Conservation (phyloP, 148 eudicot species). For the Salicornia ramosissima region DNA sequence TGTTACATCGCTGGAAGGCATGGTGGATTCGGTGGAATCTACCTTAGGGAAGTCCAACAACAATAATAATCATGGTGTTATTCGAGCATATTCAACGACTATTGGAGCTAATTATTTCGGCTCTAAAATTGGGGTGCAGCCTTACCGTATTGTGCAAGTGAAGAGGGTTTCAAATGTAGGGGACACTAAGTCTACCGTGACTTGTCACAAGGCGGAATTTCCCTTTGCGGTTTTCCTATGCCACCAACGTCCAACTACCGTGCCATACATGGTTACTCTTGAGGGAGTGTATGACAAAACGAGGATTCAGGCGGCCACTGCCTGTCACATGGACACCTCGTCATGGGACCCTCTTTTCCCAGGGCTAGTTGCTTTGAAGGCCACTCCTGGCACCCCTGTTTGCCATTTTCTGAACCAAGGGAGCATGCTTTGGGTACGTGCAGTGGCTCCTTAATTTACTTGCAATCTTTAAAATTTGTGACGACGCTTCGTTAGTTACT, state of each 20-base stretch:
- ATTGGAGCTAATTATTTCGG: neutral
- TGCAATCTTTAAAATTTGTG: no score
- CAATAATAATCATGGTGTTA: neutral
- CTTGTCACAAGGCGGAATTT: neutral
- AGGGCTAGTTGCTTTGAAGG: neutral
- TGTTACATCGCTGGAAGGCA: neutral
- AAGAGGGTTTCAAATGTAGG: neutral
- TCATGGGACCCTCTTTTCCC: neutral
- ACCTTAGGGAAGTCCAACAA: neutral
- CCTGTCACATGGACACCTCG: neutral
- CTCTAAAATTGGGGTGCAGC: neutral
- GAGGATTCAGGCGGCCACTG: neutral
- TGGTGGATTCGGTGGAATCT: neutral
- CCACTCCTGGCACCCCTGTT: neutral
- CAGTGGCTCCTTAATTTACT: no score
- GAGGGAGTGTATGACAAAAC: neutral
- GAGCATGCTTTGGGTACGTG: neutral
- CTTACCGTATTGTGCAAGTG: neutral
- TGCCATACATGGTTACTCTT: neutral
- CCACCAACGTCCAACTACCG: neutral
- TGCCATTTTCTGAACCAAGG: neutral
- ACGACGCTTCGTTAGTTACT: no score
- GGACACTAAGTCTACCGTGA: neutral
- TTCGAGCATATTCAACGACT: conserved; percentile 1
- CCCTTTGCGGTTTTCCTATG: neutral